These are phyloP conservation scores for Helotiales sp. DNA, from an alignment of 2,329 filamentous ascomycete genomes.

Conservation along the genomic window DNA sequence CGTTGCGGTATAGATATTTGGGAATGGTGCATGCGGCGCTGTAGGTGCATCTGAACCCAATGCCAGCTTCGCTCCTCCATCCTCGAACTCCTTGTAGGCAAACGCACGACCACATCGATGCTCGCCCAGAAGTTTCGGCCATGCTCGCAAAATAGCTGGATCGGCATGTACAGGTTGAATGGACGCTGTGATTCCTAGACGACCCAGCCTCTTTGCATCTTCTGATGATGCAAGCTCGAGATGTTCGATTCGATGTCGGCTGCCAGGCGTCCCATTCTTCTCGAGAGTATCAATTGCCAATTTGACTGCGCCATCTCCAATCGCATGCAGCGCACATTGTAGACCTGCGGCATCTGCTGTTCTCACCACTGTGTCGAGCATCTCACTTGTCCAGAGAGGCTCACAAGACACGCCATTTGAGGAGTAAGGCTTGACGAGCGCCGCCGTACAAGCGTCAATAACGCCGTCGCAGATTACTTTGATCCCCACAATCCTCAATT, in stretches of 20 bases:
- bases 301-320: conserved; percentile 63
- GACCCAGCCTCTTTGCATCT: conserved; percentile 61
- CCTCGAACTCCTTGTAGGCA: conserved; percentile 65
- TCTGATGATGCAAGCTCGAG: conserved; percentile 61
- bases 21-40: conserved; percentile 58
- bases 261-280: conserved; percentile 50
- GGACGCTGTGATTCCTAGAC: conserved; percentile 63
- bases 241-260: conserved; percentile 68
- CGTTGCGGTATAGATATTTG: conserved; percentile 63
- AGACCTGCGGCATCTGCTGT: conserved; percentile 58
- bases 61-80: conserved; percentile 58
- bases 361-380: conserved; percentile 58
- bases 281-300: conserved; percentile 61
- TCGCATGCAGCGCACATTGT: conserved; percentile 68
- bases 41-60: conserved; percentile 66
- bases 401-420: conserved; percentile 53
- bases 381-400: conserved; percentile 59
- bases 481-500: conserved; percentile 61
- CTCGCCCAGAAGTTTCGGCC: conserved; percentile 61
- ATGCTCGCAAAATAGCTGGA: conserved; percentile 65
- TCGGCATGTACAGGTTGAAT: conserved; percentile 64
- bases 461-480: conserved; percentile 70
- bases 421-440: conserved; percentile 60
- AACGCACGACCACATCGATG: conserved; percentile 63
- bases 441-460: conserved; percentile 68